Conservation (phyloP, 2,329 filamentous ascomycete species). For the Aspergillus sclerotialis region DNA sequence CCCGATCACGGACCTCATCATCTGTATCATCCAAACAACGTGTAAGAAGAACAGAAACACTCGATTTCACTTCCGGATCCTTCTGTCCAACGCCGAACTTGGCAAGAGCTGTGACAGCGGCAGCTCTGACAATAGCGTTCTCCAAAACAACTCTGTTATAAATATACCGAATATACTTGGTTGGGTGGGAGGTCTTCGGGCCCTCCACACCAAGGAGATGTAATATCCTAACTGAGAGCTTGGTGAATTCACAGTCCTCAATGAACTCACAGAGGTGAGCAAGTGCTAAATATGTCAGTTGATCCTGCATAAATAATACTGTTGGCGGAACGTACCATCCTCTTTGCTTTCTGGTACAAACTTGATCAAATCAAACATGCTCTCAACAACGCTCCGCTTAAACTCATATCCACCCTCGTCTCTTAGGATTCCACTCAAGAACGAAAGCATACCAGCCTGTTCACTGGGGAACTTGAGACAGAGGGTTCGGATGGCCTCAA, state of each 20-base stretch:
- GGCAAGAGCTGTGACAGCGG: slow-evolving; percentile 88
- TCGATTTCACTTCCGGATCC: slow-evolving; percentile 93
- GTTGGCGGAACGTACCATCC: slow-evolving; percentile 40
- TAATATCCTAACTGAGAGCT: slow-evolving; percentile 88
- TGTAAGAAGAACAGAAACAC: slow-evolving; percentile 84
- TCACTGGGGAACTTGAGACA: slow-evolving; percentile 98
- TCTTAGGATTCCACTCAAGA: slow-evolving; percentile 91
- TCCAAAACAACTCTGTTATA: slow-evolving; percentile 97
- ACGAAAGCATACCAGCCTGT: slow-evolving; percentile 94
- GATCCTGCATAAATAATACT: slow-evolving; percentile 13
- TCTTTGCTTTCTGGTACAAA: slow-evolving; percentile 85
- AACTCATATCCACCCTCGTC: slow-evolving; percentile 98
- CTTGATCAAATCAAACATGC: slow-evolving; percentile 98
- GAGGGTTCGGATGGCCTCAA: slow-evolving; percentile 92
- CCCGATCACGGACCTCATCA: slow-evolving; percentile 94
- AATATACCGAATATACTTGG: slow-evolving; percentile 98
- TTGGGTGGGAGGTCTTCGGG: slow-evolving; percentile 89
- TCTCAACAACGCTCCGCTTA: slow-evolving; percentile 94
- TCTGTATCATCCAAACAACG: slow-evolving; percentile 94
- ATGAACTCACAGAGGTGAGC: slow-evolving; percentile 98
- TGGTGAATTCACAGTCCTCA: slow-evolving; percentile 98
- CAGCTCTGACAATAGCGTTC: slow-evolving; percentile 90
- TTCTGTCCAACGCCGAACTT: slow-evolving; percentile 98
- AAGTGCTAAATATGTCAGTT: slow-evolving; percentile 51
- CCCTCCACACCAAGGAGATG: slow-evolving; percentile 92